These are phyloP conservation scores for Stygiomarasmius scandens DNA, from an alignment of 1,284 basidiomycete genomes.

Conservation along the genomic window DNA sequence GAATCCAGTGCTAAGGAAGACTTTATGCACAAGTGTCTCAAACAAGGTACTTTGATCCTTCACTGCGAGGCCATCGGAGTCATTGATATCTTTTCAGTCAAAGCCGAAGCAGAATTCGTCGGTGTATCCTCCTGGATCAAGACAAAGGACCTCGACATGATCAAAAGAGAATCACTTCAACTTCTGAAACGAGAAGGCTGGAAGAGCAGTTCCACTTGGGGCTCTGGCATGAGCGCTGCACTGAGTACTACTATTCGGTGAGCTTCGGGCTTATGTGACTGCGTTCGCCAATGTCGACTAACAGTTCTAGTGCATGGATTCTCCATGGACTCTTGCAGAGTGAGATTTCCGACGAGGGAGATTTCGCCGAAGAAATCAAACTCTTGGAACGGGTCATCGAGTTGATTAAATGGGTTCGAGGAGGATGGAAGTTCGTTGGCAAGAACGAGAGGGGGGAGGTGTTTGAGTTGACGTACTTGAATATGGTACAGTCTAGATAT, in stretches of 20 bases:
- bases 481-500: conserved; percentile 27
- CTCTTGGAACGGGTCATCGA: conserved; percentile 34
- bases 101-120: conserved; percentile 27
- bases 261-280: conserved; percentile 1
- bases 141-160: conserved; percentile 18
- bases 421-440: conserved; percentile 35
- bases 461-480: conserved; percentile 32
- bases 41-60: too few species aligned
- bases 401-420: conserved; percentile 42
- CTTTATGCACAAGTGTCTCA: conserved; percentile 22
- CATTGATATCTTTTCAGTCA: conserved; percentile 22
- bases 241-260: conserved; percentile 44
- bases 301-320: conserved; percentile 33
- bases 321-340: conserved; percentile 36
- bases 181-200: conserved; percentile 39
- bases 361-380: conserved; percentile 23
- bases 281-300: too few species aligned
- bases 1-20: conserved; percentile 35
- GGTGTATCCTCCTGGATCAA: conserved; percentile 34
- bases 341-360: conserved; percentile 10
- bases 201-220: conserved; percentile 19
- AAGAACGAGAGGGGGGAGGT: conserved; percentile 28
- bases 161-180: conserved; percentile 35
- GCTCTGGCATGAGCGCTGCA: conserved; percentile 32
- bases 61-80: not conserved